phyloP scores from a whole-genome alignment of 2,329 filamentous ascomycete species.

The Diaporthe aspalathi region DNA sequence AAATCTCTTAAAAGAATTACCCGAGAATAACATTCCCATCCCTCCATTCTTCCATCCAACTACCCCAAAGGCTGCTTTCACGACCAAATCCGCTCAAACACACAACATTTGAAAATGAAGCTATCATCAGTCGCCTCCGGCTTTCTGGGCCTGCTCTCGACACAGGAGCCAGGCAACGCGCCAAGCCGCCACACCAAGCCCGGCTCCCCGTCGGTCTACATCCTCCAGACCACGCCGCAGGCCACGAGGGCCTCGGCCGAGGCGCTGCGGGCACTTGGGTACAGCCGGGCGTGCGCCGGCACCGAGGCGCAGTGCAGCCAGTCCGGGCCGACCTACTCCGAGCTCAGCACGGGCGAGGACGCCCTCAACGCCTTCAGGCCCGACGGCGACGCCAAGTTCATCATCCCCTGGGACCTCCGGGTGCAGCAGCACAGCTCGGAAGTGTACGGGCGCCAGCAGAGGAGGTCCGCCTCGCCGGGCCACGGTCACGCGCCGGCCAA shows the following conservation, averaged over 20 bases:
- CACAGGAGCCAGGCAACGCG: conserved; percentile 7
- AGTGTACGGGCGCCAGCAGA: conserved; percentile 1
- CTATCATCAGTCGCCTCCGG: conserved; percentile 21
- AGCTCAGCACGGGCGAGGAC: conserved; percentile 26
- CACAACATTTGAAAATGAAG: too few relatives aligned
- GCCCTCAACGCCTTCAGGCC: conserved; percentile 16
- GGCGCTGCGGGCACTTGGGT: conserved; percentile 14
- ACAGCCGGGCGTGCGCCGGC: conserved; percentile 8
- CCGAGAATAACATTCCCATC: background rate
- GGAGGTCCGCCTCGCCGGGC: background rate
- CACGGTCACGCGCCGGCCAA: background rate
- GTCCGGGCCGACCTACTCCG: conserved; percentile 6
- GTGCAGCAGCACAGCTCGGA: background rate
- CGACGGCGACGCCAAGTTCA: conserved; percentile 26
- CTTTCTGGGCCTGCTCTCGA: conserved; percentile 19
- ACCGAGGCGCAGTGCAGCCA: conserved; percentile 9
- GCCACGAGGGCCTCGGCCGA: conserved; percentile 15
- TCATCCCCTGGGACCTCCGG: conserved; percentile 21
- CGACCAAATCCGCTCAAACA: background rate
- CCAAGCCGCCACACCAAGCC: background rate
- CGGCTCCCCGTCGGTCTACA: conserved; percentile 14
- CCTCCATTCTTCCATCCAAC: background rate
- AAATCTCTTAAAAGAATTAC: background rate
- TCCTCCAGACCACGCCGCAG: conserved; percentile 23
- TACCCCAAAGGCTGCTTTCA: background rate